Evolutionary conservation across 2,329 filamentous ascomycete genomes (phyloP), one percentile per base, ranked within the genome.

Genomic region (Colletotrichum chlorophyti): DNA sequence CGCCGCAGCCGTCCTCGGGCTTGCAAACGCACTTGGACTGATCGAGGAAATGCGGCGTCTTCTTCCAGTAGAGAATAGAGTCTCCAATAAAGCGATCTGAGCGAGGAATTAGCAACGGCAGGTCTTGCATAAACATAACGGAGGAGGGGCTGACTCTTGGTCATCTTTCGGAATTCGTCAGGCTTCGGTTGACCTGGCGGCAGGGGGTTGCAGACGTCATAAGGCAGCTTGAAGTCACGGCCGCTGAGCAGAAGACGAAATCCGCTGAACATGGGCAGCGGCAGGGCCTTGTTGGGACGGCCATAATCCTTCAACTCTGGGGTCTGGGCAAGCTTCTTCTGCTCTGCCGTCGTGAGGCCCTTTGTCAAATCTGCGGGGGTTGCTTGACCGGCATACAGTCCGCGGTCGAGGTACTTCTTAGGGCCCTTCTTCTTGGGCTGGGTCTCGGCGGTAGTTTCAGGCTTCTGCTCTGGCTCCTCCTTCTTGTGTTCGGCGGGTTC

Each of bases 141-240:
- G n/a, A n/a, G n/a, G n/a, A n/a, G n/a, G n/a, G n/a, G n/a, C 89
- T 79, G 79, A 96, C 91, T 98, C 74, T 91, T 95, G 63, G 92
- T 93, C 65, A 95, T 89, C 72, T 94, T 94, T 65, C 88, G 88
- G 90, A 93, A 99, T 67, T 96, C 92, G 65, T 96, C 89, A 1
- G 94, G 93, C 74, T 96, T 97, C 21, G 93, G 91, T 70, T 97
- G 91, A 46, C 91, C 92, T 2, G 88, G 86, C 4, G 91, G 90
- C 17, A 96, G 83, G 3, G 94, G 94, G 51, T 92, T 91, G 79
- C 94, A 98, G 43, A 97, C 82, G 70, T 97, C 90, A 68, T 87
- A 97, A 0, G 95, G 95, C 26, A 99, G 79, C 73, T 92, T 92
- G 75, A 96, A 98, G 70, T 96, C 88, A 47, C 90, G 83, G 12